Evolutionary conservation across 306 rosid genomes (phyloP).

Genomic region (Lathyrus sativus): DNA sequence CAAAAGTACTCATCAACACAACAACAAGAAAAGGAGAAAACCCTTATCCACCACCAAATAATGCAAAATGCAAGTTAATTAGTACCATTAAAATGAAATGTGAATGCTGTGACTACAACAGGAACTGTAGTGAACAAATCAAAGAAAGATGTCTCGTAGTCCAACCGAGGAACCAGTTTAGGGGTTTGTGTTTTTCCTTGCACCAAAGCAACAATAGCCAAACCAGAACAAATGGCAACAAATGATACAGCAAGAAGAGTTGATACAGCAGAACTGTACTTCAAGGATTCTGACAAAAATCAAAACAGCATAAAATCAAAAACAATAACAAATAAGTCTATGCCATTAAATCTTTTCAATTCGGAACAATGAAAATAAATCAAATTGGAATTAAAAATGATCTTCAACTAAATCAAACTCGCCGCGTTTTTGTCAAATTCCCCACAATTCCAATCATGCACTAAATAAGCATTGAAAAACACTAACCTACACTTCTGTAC

Average conservation of each 20-base stretch:
- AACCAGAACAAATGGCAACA: constrained; percentile 76
- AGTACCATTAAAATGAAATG: constrained; percentile 90
- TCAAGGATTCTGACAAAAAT: constrained; percentile 66
- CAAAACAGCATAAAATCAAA: constrained; percentile 2
- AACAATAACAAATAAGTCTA: background rate
- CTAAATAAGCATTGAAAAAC: background rate
- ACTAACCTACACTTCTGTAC: constrained; percentile 72
- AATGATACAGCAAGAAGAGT: constrained; percentile 79
- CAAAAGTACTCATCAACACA: constrained; percentile 24
- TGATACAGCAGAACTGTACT: constrained; percentile 76
- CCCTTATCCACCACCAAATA: background rate
- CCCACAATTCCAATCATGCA: no score
- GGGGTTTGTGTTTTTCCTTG: constrained; percentile 73
- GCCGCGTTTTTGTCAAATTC: no score
- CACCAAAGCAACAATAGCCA: constrained; percentile 69
- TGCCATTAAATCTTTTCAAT: constrained; percentile 6
- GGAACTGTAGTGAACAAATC: constrained; percentile 95
- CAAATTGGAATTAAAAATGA: no score
- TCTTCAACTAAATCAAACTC: no score
- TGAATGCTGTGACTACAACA: constrained; percentile 91
- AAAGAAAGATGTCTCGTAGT: constrained; percentile 71
- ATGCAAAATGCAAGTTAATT: constrained; percentile 19
- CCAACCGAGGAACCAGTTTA: constrained; percentile 66
- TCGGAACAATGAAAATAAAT: background rate
- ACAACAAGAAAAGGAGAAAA: background rate